A percentile compares a stretch with the other conserved stretches of the same genome.
phyloP scores from a whole-genome alignment of 805 yeast species.

The Saturnispora gosingensis region DNA sequence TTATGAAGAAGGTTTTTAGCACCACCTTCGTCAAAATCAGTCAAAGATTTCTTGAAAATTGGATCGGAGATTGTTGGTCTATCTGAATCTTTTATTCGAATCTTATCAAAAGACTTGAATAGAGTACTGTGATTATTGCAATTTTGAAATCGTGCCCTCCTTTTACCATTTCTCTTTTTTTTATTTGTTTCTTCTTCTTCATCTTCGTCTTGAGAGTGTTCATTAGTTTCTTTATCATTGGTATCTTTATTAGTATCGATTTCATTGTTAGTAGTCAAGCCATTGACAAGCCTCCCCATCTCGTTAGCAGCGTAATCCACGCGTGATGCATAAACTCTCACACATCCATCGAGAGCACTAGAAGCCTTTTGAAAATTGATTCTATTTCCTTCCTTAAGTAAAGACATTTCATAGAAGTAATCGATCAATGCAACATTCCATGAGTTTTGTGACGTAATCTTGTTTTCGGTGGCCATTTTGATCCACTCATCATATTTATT shows the following conservation, averaged over 20 bases:
- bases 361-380: conserved; percentile 88
- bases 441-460: conserved; percentile 78
- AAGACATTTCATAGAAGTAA: conserved; percentile 76
- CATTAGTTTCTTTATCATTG: conserved; percentile 15
- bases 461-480: conserved; percentile 68
- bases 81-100: conserved; percentile 37
- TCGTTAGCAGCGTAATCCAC: conserved; percentile 89
- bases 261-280: conserved; percentile 16
- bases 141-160: conserved; percentile 7
- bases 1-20: conserved; percentile 44
- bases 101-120: conserved; percentile 26
- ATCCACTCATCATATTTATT: conserved; percentile 73
- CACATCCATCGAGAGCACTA: conserved; percentile 90
- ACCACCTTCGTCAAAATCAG: conserved; percentile 58
- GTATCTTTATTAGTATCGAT: conserved; percentile 14
- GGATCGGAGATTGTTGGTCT: conserved; percentile 46
- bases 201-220: conserved; percentile 12
- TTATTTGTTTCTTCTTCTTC: conserved; percentile 17
- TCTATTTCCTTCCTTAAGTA: conserved; percentile 63
- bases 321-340: conserved; percentile 82
- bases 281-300: conserved; percentile 64
- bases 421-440: conserved; percentile 91
- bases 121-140: background rate
- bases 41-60: conserved; percentile 44
- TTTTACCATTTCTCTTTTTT: conserved; percentile 14